Base-by-base conservation (phyloP, 2,329 filamentous ascomycete genomes). In the Aspergillus uvarum region DNA sequence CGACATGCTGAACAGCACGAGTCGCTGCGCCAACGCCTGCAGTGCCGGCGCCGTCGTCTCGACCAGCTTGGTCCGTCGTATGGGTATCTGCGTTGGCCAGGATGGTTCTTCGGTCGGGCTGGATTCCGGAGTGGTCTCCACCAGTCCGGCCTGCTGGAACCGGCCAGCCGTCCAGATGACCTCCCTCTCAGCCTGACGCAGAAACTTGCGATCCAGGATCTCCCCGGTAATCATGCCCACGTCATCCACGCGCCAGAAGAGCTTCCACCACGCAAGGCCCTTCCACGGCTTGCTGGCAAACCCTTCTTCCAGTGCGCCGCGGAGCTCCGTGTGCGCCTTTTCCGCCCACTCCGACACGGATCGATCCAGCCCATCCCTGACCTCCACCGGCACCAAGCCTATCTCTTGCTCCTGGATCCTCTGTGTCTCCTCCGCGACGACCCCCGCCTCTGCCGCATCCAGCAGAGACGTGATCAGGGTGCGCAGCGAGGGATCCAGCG, bases 231-330 rank as follows among this genome's bases (percentile, higher is more conserved):
- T 87, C 83, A 94, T 89, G 2, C 87, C 86, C 11, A 97, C 91
- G 69, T 97, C 94, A 71, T 98, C 94, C 24, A 95, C 92, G 21
- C 92, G 87, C 92, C 92, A 96, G 72, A 96, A 92, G 0, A 98
- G 83, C 74, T 96, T 96, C 89, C 92, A 97, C 93, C 94, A 98
- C 16, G 87, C 84, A 4, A 96, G 81, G 63, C 90, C 89, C 26
- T 86, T 85, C 94, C 94, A 97, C 44, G 87, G 82, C 19, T 80
- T 82, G n/a, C 90, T 87, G 0, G 84, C 81, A 67, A 97, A 94
- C 0, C 91, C 92, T 49, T 86, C 78, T 65, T 94, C 89, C 2
- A 97, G 85, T 67, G 92, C 85, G 54, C 89, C 84, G 63, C 92
- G 90, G 7, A 98, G 83, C 75, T 98, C 94, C 0, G 87, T 83